Evolutionary conservation across 306 rosid genomes (phyloP), one percentile per base, ranked within the genome.

Genomic region (Prinsepia uniflora): DNA sequence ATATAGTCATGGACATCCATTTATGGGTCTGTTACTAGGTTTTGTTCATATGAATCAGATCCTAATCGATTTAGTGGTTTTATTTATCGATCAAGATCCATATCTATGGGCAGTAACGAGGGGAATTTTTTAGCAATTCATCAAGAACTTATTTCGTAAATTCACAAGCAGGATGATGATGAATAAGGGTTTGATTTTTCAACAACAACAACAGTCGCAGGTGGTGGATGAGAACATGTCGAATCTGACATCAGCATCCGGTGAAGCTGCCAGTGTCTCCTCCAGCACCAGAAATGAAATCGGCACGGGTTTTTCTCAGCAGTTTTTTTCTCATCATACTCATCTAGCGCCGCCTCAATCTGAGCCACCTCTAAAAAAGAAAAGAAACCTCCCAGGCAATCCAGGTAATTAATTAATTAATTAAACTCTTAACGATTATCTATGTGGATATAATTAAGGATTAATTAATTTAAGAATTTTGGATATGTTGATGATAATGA

Each of bases 371-470:
- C 34, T 43, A 0, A 95, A 95, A 82, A 95, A 76, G 84, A 95
- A 89, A 74, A 89, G 97, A 84, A 95, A 85, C 86, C 96, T 91
- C 15, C 99, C 99, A 9, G 99, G 99, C 17, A 91, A 95, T 84
- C 99, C 99, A 83, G 99, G 99, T 94, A 18, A 70, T 11, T 55
- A 57, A 79, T 30, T 55, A 57, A 79, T 30, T 57, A 64, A 57
- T 43, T 17, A 72, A 39, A 34, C n/a, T 18, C 71, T 30, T 30
- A 30, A 30, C 2, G 36, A 30, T 1, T 30, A 30, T 30, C 36
- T 30, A 30, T 30, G 36, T 30, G 36, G 36, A 30, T 30, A 30
- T 30, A 30, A 2, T 30, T 30, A 30, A 30, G 36, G 36, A 30
- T 30, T 30, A 24, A 24, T n/a, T n/a, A 30, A 30, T 30, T 30